phyloP scores from a whole-genome alignment of 257 asterid genomes.

The Misopates orontium region DNA sequence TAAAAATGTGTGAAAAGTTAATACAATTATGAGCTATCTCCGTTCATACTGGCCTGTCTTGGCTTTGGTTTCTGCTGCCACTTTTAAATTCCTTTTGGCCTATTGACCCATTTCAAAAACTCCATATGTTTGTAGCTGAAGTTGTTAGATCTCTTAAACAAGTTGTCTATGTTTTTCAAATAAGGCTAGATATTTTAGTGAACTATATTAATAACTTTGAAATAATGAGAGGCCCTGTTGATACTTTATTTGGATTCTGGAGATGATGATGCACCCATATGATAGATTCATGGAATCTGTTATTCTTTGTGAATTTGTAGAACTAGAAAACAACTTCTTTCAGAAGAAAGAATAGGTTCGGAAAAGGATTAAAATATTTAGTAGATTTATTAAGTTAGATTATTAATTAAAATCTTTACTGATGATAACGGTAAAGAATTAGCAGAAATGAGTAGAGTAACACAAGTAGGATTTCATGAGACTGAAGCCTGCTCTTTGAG shows the following conservation, averaged over 20 bases:
- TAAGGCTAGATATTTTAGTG: conserved; percentile 8
- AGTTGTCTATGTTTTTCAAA: background rate
- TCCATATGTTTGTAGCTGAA: background rate
- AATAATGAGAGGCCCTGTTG: background rate
- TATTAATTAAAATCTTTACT: background rate
- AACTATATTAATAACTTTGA: conserved; percentile 12
- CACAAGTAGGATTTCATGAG: too few species aligned
- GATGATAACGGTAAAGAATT: background rate
- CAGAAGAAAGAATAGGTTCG: too few species aligned
- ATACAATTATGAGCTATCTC: conserved; percentile 5
- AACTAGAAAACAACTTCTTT: too few species aligned
- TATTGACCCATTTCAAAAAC: background rate
- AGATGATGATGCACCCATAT: background rate
- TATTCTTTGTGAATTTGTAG: too few species aligned
- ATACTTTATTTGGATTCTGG: background rate
- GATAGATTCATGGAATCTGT: background rate
- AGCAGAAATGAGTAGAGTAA: too few species aligned
- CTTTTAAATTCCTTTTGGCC: conserved; percentile 4
- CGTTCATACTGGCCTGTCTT: background rate
- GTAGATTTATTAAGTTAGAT: too few species aligned
- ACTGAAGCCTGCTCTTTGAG: too few species aligned
- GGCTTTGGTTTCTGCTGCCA: background rate
- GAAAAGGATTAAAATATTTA: too few species aligned
- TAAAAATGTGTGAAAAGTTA: background rate
- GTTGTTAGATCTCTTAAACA: conserved; percentile 1